A percentile compares a stretch with the other conserved stretches of the same genome.
phyloP scores from a whole-genome alignment of 2,329 filamentous ascomycete genomes.

The Claviceps spartinae region DNA sequence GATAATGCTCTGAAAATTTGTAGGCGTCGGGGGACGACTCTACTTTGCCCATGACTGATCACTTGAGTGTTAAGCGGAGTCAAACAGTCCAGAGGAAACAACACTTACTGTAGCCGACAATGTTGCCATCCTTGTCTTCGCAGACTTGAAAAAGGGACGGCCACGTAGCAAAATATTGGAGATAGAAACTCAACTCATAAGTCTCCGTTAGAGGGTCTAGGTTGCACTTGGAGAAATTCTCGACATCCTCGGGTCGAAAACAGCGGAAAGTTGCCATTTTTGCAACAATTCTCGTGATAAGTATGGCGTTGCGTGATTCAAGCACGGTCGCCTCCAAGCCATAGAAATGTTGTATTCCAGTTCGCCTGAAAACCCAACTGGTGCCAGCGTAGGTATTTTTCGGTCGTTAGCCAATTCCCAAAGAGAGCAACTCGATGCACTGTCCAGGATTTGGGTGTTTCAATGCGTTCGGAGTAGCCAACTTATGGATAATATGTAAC shows the following conservation, averaged over 20 bases:
- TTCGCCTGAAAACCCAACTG: background rate
- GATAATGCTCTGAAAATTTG: constrained; percentile 69
- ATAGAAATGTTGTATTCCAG: background rate
- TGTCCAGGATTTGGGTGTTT: background rate
- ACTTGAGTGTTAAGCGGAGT: constrained; percentile 13
- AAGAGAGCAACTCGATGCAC: background rate
- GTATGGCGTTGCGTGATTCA: background rate
- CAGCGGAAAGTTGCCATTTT: constrained; percentile 72
- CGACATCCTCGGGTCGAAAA: constrained; percentile 72
- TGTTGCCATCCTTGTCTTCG: constrained; percentile 72
- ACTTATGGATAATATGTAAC: background rate
- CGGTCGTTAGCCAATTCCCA: background rate
- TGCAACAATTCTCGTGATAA: background rate
- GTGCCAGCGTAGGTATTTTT: background rate
- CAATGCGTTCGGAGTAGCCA: background rate
- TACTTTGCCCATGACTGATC: constrained; percentile 89
- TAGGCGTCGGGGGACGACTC: constrained; percentile 71
- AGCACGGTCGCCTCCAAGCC: background rate
- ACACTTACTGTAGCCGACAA: constrained; percentile 78
- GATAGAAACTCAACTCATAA: constrained; percentile 89
- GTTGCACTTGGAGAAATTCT: constrained; percentile 87
- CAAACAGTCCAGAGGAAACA: constrained; percentile 1
- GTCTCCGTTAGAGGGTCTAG: constrained; percentile 96
- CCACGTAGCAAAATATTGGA: constrained; percentile 93
- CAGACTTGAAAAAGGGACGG: constrained; percentile 88